Evolutionary conservation across 257 asterid species (phyloP).

Genomic region (Thymus quinquecostatus): DNA sequence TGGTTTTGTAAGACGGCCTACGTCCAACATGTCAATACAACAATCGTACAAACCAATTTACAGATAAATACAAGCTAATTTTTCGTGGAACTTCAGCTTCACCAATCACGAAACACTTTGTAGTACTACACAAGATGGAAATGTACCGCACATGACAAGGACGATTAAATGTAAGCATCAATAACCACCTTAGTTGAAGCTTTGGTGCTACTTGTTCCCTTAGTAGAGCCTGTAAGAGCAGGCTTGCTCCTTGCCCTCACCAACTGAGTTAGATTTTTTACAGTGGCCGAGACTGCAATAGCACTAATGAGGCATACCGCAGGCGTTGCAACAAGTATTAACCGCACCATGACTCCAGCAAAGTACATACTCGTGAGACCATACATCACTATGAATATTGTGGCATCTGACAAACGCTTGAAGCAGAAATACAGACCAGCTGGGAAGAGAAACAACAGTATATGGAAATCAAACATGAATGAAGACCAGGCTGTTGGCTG

Average conservation of each 20-base stretch:
- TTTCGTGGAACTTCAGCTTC: not conserved
- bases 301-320: conserved; percentile 98
- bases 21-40: not conserved
- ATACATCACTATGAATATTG: conserved; percentile 93
- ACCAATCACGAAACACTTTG: not conserved
- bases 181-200: conserved; percentile 77
- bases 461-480: conserved; percentile 97
- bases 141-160: conserved; percentile 19
- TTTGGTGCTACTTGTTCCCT: conserved; percentile 72
- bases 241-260: conserved; percentile 76
- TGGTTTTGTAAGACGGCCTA: not conserved
- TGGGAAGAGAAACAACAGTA: conserved; percentile 85
- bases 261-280: conserved; percentile 86
- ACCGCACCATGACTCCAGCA: conserved; percentile 99
- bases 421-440: conserved; percentile 99
- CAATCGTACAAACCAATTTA: not conserved
- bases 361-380: conserved; percentile 99
- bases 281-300: conserved; percentile 95
- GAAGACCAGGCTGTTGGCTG: conserved; percentile 99
- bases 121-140: not conserved
- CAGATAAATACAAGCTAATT: not conserved
- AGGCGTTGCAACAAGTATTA: conserved; percentile 98
- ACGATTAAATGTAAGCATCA: conserved; percentile 19
- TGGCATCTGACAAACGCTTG: conserved; percentile 94
- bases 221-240: conserved; percentile 56